A percentile compares a stretch with the other conserved stretches of the same genome.
Evolutionary conservation across 768 basidiomycete genomes (phyloP).

Genomic region (Boletus insuetus): DNA sequence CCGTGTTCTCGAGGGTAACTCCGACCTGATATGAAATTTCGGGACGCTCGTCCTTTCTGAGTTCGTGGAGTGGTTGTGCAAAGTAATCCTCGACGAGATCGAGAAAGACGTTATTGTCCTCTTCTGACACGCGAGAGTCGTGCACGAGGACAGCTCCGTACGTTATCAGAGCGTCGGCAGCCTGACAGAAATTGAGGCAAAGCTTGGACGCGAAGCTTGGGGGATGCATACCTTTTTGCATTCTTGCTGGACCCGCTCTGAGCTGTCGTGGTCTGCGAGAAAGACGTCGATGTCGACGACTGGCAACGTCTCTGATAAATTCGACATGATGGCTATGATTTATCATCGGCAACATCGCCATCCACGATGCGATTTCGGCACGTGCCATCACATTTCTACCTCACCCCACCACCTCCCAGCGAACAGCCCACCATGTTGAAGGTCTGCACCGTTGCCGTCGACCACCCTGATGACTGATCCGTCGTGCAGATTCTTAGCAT

Average conservation of each 20-base stretch:
- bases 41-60: constrained; percentile 78
- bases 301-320: constrained; percentile 55
- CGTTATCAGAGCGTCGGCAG: constrained; percentile 74
- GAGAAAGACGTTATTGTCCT: constrained; percentile 79
- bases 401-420: constrained; percentile 16
- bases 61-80: constrained; percentile 55
- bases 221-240: constrained; percentile 53
- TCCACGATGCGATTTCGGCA: constrained; percentile 21
- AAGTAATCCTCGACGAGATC: constrained; percentile 96
- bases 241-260: constrained; percentile 53
- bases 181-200: constrained; percentile 40
- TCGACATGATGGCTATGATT: constrained; percentile 32
- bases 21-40: constrained; percentile 91
- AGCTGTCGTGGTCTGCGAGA: constrained; percentile 41
- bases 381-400: constrained; percentile 28
- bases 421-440: constrained; percentile 40
- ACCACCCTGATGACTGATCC: constrained; percentile 5
- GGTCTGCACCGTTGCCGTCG: constrained; percentile 24
- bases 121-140: constrained; percentile 81
- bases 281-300: constrained; percentile 79
- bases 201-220: background rate
- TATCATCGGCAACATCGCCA: background rate
- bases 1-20: constrained; percentile 94
- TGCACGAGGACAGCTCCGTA: constrained; percentile 86
- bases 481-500: constrained; percentile 88